A percentile compares a stretch with the other conserved stretches of the same genome.
Conservation (phyloP, 140 eudicot genomes). For the Bidens hawaiensis region DNA sequence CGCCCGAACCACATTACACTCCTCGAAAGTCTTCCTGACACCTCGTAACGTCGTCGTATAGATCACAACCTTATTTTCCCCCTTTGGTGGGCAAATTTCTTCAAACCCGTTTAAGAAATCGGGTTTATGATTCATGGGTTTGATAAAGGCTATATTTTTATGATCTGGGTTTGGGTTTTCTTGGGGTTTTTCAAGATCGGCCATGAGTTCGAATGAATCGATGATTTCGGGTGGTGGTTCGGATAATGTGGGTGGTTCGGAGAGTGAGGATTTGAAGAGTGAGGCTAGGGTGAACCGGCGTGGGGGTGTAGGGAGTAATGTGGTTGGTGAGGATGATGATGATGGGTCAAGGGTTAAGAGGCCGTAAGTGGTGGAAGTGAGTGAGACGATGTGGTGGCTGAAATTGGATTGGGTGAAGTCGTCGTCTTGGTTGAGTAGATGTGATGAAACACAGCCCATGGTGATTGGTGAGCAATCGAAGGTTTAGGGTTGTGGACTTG, state of each 20-base stretch:
- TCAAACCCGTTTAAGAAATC: constrained; percentile 45
- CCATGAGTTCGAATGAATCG: constrained; percentile 92
- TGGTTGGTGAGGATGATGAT: constrained; percentile 21
- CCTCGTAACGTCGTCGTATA: constrained; percentile 79
- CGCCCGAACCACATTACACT: constrained; percentile 70
- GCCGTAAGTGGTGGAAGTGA: constrained; percentile 92
- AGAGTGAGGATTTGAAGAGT: constrained; percentile 18
- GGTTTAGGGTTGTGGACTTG: too few relatives aligned
- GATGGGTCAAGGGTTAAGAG: constrained; percentile 75
- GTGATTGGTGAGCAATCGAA: too few relatives aligned
- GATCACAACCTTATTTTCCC: constrained; percentile 58
- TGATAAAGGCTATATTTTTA: too few relatives aligned
- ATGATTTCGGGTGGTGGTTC: constrained; percentile 53
- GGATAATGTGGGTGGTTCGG: constrained; percentile 23
- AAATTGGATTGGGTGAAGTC: constrained; percentile 64
- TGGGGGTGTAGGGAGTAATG: constrained; percentile 32
- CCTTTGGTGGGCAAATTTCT: constrained; percentile 66
- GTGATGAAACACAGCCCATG: constrained; percentile 96
- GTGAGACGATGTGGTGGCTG: constrained; percentile 90
- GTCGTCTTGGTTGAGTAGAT: constrained; percentile 57
- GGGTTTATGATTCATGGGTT: too few relatives aligned
- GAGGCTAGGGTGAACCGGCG: constrained; percentile 37
- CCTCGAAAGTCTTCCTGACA: constrained; percentile 76
- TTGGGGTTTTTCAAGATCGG: constrained; percentile 56
- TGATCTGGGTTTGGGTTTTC: constrained; percentile 42